phyloP scores from a whole-genome alignment of 306 rosid genomes.

The Sophora flavescens region DNA sequence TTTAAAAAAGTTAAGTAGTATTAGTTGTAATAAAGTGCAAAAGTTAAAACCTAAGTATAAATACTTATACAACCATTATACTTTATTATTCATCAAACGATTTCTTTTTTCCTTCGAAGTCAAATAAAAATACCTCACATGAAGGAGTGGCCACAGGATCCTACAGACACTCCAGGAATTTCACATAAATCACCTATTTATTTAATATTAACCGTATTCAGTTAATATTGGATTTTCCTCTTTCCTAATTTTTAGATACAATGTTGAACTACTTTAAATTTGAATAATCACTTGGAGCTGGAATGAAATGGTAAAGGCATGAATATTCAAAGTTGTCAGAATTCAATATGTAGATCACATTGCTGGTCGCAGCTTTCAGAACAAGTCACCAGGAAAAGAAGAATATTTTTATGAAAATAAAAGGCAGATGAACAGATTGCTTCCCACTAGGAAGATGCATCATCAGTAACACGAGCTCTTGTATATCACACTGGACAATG shows the following conservation, averaged over 20 bases:
- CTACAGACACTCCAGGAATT: background rate
- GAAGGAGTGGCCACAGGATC: background rate
- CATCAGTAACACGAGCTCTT: no score
- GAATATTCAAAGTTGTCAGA: background rate
- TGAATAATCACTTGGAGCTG: constrained; percentile 17
- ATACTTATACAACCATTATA: background rate
- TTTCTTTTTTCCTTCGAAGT: background rate
- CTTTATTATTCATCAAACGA: background rate
- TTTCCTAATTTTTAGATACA: background rate
- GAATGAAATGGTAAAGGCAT: constrained; percentile 8
- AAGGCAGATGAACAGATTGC: constrained; percentile 34
- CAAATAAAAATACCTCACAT: background rate
- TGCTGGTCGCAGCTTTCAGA: constrained; percentile 1
- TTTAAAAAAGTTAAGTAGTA: constrained; percentile 7
- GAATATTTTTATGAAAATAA: background rate
- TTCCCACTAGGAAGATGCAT: no score
- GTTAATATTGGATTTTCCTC: background rate
- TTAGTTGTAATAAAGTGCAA: background rate
- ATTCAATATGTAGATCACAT: constrained; percentile 16
- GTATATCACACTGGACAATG: no score
- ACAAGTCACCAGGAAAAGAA: background rate
- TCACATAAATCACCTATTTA: constrained; percentile 29
- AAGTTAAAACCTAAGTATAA: background rate
- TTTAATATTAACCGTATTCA: background rate
- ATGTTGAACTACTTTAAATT: constrained; percentile 4